A percentile compares a stretch with the other conserved stretches of the same genome.
These are phyloP conservation scores for Hymenoscyphus linearis DNA, from an alignment of 2,329 filamentous ascomycete genomes.

Conservation along the genomic window DNA sequence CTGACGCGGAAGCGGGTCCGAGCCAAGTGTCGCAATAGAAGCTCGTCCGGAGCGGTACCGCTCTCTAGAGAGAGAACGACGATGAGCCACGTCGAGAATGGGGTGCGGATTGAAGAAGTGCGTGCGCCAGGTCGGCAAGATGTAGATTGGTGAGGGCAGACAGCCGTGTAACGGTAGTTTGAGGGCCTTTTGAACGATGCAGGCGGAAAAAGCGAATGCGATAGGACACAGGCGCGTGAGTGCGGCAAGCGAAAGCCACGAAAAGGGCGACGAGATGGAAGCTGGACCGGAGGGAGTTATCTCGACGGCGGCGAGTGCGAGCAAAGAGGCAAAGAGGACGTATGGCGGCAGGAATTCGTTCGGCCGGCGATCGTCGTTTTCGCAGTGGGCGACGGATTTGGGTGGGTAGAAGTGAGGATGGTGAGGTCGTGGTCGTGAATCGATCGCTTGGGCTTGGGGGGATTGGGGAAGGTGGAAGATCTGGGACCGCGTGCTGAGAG, in stretches of 20 bases:
- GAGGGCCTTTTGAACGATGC: conserved; percentile 9
- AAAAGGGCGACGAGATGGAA: conserved; percentile 8
- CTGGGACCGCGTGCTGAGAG: not conserved
- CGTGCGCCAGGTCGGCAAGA: conserved; percentile 16
- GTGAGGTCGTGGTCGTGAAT: not conserved
- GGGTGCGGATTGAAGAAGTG: not conserved
- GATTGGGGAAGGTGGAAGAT: not conserved
- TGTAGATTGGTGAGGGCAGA: conserved; percentile 15
- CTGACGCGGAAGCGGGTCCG: conserved; percentile 25
- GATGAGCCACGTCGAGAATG: not conserved
- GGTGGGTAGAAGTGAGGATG: not conserved
- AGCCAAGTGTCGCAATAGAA: conserved; percentile 23
- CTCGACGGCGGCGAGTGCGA: not conserved
- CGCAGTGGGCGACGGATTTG: not conserved
- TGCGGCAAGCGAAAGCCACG: conserved; percentile 16
- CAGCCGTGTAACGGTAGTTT: conserved; percentile 11
- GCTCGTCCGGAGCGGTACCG: conserved; percentile 9
- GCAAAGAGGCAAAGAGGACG: not conserved
- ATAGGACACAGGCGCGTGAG: conserved; percentile 22
- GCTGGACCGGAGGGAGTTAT: not conserved
- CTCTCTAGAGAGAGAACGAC: not conserved
- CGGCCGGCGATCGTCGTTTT: conserved; percentile 2
- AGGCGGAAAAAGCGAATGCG: conserved; percentile 17
- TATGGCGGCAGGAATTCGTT: conserved; percentile 1
- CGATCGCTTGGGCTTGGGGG: not conserved